phyloP scores from a whole-genome alignment of 1,139 yeast species.

The Arxiozyma slooffiae region DNA sequence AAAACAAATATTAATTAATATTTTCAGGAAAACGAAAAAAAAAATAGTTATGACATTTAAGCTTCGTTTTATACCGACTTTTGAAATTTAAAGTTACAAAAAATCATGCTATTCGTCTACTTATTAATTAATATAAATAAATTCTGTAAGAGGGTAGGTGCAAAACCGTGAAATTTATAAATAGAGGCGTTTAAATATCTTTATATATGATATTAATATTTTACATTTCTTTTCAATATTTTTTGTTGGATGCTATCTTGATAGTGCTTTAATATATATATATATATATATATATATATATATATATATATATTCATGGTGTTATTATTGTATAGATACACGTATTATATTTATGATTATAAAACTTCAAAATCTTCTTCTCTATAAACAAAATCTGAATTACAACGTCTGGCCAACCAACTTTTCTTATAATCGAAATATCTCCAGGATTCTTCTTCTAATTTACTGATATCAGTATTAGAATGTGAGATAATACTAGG shows the following conservation, averaged over 20 bases:
- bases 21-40: background rate
- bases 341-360: conserved; percentile 12
- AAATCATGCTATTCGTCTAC: background rate
- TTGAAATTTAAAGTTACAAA: background rate
- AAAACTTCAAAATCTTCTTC: conserved; percentile 54
- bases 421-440: conserved; percentile 85
- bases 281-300: too few species aligned
- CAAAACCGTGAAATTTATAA: background rate
- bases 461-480: conserved; percentile 12
- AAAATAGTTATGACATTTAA: too few species aligned
- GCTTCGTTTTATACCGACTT: background rate
- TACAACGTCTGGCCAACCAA: conserved; percentile 69
- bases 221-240: background rate
- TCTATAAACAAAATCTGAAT: conserved; percentile 25
- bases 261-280: background rate
- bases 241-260: background rate
- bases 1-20: background rate
- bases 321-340: background rate
- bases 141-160: background rate
- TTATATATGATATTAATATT: background rate
- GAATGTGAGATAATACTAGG: conserved; percentile 25
- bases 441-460: conserved; percentile 55
- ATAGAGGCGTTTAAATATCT: background rate
- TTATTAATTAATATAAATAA: too few species aligned
- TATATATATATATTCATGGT: too few species aligned